Base-by-base conservation (phyloP, 768 basidiomycete genomes). In the Cyathus striatus region DNA sequence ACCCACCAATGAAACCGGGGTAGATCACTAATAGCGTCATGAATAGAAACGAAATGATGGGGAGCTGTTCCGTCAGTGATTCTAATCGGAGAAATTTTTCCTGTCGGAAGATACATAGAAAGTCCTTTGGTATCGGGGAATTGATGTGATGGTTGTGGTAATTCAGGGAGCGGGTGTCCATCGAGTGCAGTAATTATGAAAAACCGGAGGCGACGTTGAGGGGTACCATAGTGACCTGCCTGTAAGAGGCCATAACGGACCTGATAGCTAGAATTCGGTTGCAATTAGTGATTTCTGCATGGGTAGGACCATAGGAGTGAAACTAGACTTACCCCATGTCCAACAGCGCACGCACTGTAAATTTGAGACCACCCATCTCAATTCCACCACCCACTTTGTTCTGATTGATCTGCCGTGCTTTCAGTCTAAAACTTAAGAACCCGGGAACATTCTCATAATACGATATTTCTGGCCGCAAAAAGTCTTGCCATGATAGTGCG, bases 21-120 rank as follows among this genome's bases (percentile, higher is more conserved):
- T 6, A 91, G 65, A 55, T 91, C 89, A 2, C 72, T 65, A 38
- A 90, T 87, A 1, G 88, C 86, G 54, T 89, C 86, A 17, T 76
- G 72, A 32, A 89, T 73, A 0, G 78, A 75, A 17, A 89, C 76
- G 49, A 66, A 66, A 6, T 63, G 65, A 55, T 82, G 78, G 0
- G 76, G 73, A 1, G 80, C 81, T 2, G 68, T 70, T 0, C 86
- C 86, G 17, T 51, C 45, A 3, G 60, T 53, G 0, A 70, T 66
- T 10, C 62, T 64, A 14, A 86, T 73, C 0, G 79, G 75, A 3
- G 49, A 52, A 21, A 80, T 58, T 1, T 44, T 40, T 9, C 62
- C 50, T 23, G 69, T 68, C 3, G 73, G 65, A 24, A 82, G 59
- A 36, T 68, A 76, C 39, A 90, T 73, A 10, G 66, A 58, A n/a